Evolutionary conservation across 345 rosid genomes (phyloP).

Genomic region (Clarkia xantiana): DNA sequence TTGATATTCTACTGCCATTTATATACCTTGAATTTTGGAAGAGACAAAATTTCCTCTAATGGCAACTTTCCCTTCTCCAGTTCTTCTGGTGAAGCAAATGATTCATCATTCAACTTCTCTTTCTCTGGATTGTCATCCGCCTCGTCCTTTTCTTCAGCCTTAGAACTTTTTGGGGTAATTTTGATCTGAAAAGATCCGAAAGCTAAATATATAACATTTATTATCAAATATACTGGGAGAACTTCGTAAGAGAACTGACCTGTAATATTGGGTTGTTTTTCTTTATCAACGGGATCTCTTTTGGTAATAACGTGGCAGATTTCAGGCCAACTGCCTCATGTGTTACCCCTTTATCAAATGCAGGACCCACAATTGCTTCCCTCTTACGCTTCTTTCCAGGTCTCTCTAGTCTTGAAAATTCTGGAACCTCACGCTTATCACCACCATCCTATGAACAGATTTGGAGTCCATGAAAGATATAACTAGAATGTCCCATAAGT

Average conservation of each 20-base stretch:
- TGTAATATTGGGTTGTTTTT: slow-evolving; percentile 73
- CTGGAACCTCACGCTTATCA: slow-evolving; percentile 11
- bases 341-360: slow-evolving; percentile 48
- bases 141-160: slow-evolving; percentile 39
- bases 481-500: not conserved
- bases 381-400: slow-evolving; percentile 51
- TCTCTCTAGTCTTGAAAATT: slow-evolving; percentile 15
- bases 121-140: slow-evolving; percentile 22
- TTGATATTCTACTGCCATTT: not conserved
- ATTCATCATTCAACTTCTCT: slow-evolving; percentile 22
- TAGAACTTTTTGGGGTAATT: slow-evolving; percentile 44
- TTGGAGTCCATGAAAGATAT: too few relatives aligned
- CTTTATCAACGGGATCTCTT: slow-evolving; percentile 71
- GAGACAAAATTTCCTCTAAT: slow-evolving; percentile 75
- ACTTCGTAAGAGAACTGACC: slow-evolving; percentile 23
- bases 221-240: slow-evolving; percentile 3
- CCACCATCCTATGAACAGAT: slow-evolving; percentile 23
- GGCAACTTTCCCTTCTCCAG: slow-evolving; percentile 65
- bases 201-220: slow-evolving; percentile 8
- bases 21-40: slow-evolving; percentile 79
- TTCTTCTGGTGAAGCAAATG: slow-evolving; percentile 45
- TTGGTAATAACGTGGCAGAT: slow-evolving; percentile 62
- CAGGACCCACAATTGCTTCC: slow-evolving; percentile 72
- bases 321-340: slow-evolving; percentile 84
- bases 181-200: slow-evolving; percentile 42